A percentile compares a stretch with the other conserved stretches of the same genome.
Evolutionary conservation across 2,329 filamentous ascomycete genomes (phyloP).

Genomic region (Tolypocladium amazonense): DNA sequence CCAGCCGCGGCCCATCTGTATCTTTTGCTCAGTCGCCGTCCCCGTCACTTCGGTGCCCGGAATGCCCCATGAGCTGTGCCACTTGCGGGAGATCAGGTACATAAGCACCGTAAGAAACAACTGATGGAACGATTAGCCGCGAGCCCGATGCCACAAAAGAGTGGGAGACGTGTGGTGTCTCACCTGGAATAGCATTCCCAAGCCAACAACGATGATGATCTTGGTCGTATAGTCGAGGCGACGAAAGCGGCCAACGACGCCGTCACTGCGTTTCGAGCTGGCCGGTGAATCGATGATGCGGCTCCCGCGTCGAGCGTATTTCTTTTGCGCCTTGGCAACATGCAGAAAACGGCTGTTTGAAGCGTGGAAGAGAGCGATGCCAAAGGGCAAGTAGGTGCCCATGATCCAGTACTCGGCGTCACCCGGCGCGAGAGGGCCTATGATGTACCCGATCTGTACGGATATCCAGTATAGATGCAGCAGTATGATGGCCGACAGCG

Average conservation of each 20-base stretch:
- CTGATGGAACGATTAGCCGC: conserved; percentile 21
- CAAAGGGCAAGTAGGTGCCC: conserved; percentile 51
- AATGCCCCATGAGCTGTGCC: conserved; percentile 47
- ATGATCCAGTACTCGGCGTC: conserved; percentile 53
- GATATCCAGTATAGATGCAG: conserved; percentile 31
- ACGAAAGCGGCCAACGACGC: conserved; percentile 17
- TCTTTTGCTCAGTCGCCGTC: conserved; percentile 36
- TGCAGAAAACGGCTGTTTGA: conserved; percentile 50
- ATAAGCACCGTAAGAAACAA: conserved; percentile 45
- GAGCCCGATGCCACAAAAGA: background rate
- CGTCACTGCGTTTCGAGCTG: conserved; percentile 9
- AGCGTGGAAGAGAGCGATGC: conserved; percentile 55
- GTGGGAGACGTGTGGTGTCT: background rate
- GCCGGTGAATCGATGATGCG: background rate
- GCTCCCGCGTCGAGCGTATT: conserved; percentile 9
- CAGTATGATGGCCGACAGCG: conserved; percentile 25
- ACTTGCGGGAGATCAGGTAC: conserved; percentile 52
- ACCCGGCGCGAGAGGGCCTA: conserved; percentile 30
- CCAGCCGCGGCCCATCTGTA: conserved; percentile 39
- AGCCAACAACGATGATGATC: conserved; percentile 37
- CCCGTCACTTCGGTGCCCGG: conserved; percentile 48
- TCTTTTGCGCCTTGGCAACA: conserved; percentile 39
- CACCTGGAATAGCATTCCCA: conserved; percentile 47
- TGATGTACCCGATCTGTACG: conserved; percentile 24
- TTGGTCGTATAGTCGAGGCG: conserved; percentile 30